A percentile compares a stretch with the other conserved stretches of the same genome.
Conservation (phyloP, 495 filamentous ascomycete species). For the Lentithecium fluviatile region DNA sequence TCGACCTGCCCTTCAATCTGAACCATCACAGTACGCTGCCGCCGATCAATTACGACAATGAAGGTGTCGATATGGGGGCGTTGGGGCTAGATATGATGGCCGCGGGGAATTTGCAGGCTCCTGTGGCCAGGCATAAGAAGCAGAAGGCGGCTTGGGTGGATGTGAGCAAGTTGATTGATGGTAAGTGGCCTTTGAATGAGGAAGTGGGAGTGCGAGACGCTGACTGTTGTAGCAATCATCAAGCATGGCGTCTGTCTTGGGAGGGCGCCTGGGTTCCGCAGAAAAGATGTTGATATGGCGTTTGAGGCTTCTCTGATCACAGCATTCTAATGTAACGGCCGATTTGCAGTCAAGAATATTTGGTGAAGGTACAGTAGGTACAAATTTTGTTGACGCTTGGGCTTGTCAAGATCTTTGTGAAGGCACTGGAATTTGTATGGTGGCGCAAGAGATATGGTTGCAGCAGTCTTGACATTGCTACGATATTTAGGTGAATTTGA, state of each 20-base stretch:
- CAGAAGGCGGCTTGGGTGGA: conserved; percentile 40
- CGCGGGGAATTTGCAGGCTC: conserved; percentile 3
- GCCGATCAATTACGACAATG: background rate
- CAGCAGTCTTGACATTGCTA: too few relatives aligned
- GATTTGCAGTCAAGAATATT: background rate
- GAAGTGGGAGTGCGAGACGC: conserved; percentile 3
- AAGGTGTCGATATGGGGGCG: background rate
- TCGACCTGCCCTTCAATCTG: background rate
- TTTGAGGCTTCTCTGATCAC: conserved; percentile 41
- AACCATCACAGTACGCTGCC: background rate
- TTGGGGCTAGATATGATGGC: conserved; percentile 11
- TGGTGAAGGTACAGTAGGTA: too few relatives aligned
- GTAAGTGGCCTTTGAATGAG: conserved; percentile 34
- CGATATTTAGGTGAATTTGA: background rate
- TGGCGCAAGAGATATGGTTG: too few relatives aligned
- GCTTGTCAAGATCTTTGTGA: background rate
- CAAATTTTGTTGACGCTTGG: too few relatives aligned
- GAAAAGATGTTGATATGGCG: conserved; percentile 58
- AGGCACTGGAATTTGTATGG: too few relatives aligned
- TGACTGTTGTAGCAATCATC: conserved; percentile 45
- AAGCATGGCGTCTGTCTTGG: conserved; percentile 58
- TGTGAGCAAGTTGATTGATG: conserved; percentile 40
- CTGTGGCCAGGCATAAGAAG: conserved; percentile 20
- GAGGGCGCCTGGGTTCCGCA: conserved; percentile 59
- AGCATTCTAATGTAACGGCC: conserved; percentile 9